phyloP scores from a whole-genome alignment of 1,284 basidiomycete species.

The Ganoderma meredithae region DNA sequence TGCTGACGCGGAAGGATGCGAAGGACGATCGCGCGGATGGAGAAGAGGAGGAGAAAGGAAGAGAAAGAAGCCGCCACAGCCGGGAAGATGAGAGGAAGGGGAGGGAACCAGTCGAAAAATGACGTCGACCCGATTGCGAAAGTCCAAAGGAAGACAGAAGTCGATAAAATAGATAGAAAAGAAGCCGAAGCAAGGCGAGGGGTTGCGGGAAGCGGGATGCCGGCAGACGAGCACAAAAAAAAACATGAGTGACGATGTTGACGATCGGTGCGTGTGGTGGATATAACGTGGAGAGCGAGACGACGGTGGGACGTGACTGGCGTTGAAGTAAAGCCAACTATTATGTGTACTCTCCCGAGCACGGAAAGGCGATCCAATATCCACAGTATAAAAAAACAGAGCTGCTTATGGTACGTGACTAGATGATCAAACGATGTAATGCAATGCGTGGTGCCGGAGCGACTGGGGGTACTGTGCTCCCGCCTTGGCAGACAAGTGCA shows the following conservation, averaged over 20 bases:
- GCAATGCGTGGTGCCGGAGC: constrained; percentile 1
- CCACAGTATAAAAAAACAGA: not conserved
- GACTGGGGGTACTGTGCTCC: not conserved
- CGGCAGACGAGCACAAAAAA: not conserved
- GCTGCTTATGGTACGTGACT: not conserved
- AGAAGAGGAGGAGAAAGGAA: not conserved
- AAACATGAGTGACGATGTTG: not conserved
- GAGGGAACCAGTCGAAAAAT: not conserved
- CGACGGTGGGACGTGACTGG: not conserved
- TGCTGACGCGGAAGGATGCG: not conserved
- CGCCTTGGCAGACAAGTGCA: not conserved
- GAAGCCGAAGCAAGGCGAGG: not conserved
- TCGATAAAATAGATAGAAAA: constrained; percentile 7
- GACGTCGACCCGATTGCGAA: not conserved
- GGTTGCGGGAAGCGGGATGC: not conserved
- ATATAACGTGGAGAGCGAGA: constrained; percentile 3
- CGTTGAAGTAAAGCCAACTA: no score
- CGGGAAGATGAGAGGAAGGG: not conserved
- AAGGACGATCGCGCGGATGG: not conserved
- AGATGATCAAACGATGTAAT: constrained; percentile 3
- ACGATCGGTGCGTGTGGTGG: not conserved
- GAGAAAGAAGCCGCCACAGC: not conserved
- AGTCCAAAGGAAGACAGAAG: no score
- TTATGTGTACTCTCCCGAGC: constrained; percentile 1
- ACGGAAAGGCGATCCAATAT: constrained; percentile 9